Evolutionary conservation across 2,329 filamentous ascomycete species (phyloP).

Genomic region (Aspergillus pseudoviridinutans): DNA sequence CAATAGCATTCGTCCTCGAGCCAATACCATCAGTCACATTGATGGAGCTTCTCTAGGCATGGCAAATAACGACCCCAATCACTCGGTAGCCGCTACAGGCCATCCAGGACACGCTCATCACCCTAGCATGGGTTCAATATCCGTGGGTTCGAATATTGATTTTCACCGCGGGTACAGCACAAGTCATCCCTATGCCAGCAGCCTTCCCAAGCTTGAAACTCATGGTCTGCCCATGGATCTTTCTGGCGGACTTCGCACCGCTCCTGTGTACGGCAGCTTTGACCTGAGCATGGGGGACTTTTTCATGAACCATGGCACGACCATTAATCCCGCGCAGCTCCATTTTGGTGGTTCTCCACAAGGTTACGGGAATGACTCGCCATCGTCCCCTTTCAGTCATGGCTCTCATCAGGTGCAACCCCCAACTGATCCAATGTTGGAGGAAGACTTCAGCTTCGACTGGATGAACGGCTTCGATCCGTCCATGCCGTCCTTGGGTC

Average conservation of each 20-base stretch:
- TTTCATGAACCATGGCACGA: slow-evolving; percentile 62
- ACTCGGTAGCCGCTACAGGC: slow-evolving; percentile 10
- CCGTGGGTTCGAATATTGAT: slow-evolving; percentile 51
- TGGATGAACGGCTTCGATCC: slow-evolving; percentile 82
- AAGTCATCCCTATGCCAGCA: slow-evolving; percentile 53
- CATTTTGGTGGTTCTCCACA: slow-evolving; percentile 80
- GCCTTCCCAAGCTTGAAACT: slow-evolving; percentile 79
- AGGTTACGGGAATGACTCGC: slow-evolving; percentile 38
- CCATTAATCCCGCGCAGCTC: slow-evolving; percentile 64
- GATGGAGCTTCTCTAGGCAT: slow-evolving; percentile 73
- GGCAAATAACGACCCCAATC: slow-evolving; percentile 24
- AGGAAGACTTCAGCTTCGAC: slow-evolving; percentile 72
- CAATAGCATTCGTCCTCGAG: slow-evolving; percentile 72
- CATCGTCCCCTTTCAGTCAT: slow-evolving; percentile 40
- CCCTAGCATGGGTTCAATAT: slow-evolving; percentile 67
- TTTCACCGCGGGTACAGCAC: slow-evolving; percentile 62
- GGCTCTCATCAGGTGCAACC: slow-evolving; percentile 51
- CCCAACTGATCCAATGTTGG: slow-evolving; percentile 54
- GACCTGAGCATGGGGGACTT: slow-evolving; percentile 68
- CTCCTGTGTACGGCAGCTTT: slow-evolving; percentile 66
- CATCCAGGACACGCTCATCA: slow-evolving; percentile 61
- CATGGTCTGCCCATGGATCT: slow-evolving; percentile 65
- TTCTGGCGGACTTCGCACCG: slow-evolving; percentile 69
- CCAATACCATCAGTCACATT: slow-evolving; percentile 94
- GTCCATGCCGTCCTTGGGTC: slow-evolving; percentile 63